Percentiles rank a stretch among this genome's conserved stretches.
phyloP scores from a whole-genome alignment of 1,139 yeast species.

The Hyphopichia wangnamkhiaoensis region DNA sequence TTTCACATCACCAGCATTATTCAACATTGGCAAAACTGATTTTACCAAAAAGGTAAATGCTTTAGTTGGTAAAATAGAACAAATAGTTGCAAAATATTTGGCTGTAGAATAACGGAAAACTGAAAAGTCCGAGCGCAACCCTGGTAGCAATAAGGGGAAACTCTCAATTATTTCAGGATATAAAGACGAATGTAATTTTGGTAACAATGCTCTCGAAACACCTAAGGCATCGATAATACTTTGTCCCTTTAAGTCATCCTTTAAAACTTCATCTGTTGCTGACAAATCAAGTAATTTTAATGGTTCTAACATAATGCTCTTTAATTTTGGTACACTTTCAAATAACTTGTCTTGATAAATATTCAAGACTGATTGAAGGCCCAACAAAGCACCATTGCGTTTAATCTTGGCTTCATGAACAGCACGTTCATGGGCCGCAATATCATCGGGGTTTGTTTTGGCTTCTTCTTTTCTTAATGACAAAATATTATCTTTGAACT shows the following conservation, averaged over 20 bases:
- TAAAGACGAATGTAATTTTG: constrained; percentile 54
- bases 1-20: constrained; percentile 71
- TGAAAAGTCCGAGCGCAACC: constrained; percentile 68
- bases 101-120: constrained; percentile 91
- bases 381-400: constrained; percentile 77
- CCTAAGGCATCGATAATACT: constrained; percentile 85
- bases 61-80: constrained; percentile 69
- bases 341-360: constrained; percentile 59
- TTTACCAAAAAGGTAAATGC: constrained; percentile 84
- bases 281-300: constrained; percentile 34
- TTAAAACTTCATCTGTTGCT: constrained; percentile 35
- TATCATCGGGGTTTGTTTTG: constrained; percentile 65
- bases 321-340: constrained; percentile 65
- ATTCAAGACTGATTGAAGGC: constrained; percentile 58
- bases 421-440: constrained; percentile 61
- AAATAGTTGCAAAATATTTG: constrained; percentile 81
- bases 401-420: constrained; percentile 76
- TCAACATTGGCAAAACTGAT: constrained; percentile 74
- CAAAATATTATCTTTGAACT: constrained; percentile 57
- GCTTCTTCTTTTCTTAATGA: constrained; percentile 83
- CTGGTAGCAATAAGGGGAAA: constrained; percentile 55
- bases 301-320: constrained; percentile 68
- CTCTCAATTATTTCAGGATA: constrained; percentile 49
- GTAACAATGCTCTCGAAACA: constrained; percentile 71
- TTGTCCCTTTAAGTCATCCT: constrained; percentile 66